These are phyloP conservation scores for Saccharomycopsis microspora DNA, from an alignment of 805 yeast genomes.

Conservation along the genomic window DNA sequence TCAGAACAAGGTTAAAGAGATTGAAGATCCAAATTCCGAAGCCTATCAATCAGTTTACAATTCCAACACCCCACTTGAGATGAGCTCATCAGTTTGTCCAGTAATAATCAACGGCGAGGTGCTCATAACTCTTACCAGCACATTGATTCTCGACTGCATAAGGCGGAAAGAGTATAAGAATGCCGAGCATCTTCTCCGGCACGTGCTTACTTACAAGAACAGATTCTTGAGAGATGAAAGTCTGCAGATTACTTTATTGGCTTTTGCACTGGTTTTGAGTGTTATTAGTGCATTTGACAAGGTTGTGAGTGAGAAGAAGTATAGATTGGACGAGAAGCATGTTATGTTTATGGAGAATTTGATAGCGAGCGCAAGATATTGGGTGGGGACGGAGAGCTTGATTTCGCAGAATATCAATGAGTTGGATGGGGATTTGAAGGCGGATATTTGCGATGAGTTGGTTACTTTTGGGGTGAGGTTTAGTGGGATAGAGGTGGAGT, in stretches of 20 bases:
- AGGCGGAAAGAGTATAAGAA: background rate
- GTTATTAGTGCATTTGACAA: constrained; percentile 10
- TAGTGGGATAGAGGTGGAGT: constrained; percentile 15
- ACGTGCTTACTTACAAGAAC: constrained; percentile 2
- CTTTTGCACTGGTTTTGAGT: constrained; percentile 9
- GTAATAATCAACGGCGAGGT: constrained; percentile 10
- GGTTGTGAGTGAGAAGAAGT: background rate
- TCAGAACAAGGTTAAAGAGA: too few relatives aligned
- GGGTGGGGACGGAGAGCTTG: constrained; percentile 22
- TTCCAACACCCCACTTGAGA: too few relatives aligned
- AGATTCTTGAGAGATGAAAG: background rate
- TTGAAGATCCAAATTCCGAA: too few relatives aligned
- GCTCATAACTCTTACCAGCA: constrained; percentile 7
- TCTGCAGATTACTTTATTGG: constrained; percentile 8
- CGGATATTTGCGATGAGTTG: constrained; percentile 23
- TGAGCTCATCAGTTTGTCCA: too few relatives aligned
- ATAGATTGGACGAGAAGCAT: constrained; percentile 4
- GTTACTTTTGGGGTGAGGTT: constrained; percentile 20
- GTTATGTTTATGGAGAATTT: constrained; percentile 18
- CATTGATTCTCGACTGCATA: constrained; percentile 10
- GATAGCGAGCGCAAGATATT: constrained; percentile 19
- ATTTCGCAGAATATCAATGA: constrained; percentile 19
- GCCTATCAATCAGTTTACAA: too few relatives aligned
- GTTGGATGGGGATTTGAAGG: constrained; percentile 19
- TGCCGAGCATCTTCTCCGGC: constrained; percentile 4